Base-by-base conservation (phyloP, 176 grass and related monocot genomes). In the Panicum miliaceum region DNA sequence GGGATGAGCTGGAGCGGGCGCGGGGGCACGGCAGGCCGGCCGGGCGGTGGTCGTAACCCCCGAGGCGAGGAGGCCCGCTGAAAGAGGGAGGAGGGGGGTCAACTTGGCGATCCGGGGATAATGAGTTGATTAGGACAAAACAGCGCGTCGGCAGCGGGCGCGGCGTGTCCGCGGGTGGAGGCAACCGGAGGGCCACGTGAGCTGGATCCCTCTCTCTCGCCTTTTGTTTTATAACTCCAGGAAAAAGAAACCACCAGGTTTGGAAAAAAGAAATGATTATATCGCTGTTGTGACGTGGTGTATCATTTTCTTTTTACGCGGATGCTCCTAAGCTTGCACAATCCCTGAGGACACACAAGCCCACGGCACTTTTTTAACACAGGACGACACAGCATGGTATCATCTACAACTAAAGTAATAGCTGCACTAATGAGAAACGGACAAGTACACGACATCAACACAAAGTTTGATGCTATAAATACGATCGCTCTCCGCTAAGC, bases 161-260 rank as follows among this genome's bases (percentile, higher is more conserved):
- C 20, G 19, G 42, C 43, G 27, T 25, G 70, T 70, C n/a, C 36
- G 79, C 35, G 35, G 64, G 34, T 13, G 3, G 78, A 27, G 50
- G 79, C 37, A 40, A 16, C 8, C 22, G 13, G 19, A 7, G 51
- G 5, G 3, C 20, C 79, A 70, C 65, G 64, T 68, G 37, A 71
- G 35, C 23, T 57, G 78, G 78, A 64, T 79, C 78, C 57, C 56
- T 22, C 10, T 81, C 68, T 36, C 13, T 52, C 19, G 27, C 60
- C 25, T 81, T 81, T 53, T 80, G 63, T 80, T 68, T 53, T 23
- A 7, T n/a, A 7, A 4, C 5, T 52, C 10, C 25, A 40, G 35
- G 8, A 10, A 68, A 22, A 67, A 38, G 56, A 4, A 59, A 59
- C n/a, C 9, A 25, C 8, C 56, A 59, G 25, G 25, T 59, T 3